Evolutionary conservation across 75 land plant species (phyloP), one percentile per base, ranked within the genome.

Genomic region (Ceratopteris richardii): DNA sequence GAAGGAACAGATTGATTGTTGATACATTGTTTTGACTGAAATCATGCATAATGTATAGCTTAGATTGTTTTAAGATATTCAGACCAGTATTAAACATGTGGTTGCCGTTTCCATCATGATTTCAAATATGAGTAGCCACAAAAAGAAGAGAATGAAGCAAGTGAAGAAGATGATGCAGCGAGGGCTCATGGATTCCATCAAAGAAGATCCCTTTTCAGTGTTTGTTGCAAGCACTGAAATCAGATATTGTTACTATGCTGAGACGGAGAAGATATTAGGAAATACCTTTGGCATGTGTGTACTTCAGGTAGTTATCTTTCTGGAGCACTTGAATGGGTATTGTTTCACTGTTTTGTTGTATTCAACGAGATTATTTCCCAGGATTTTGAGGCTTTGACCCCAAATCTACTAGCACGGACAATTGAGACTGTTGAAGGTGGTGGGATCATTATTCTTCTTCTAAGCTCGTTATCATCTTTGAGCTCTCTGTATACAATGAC

Each of bases 401-500:
- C 99, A 26, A 95, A 95, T 74, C 78, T 95, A 17, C 70, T 95
- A 10, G 99, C 99, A 51, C 89, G 99, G 57, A 84, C 99, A 17
- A 90, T 95, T 54, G 99, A 95, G 70, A 95, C 99, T 26, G 97
- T 95, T 58, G 92, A 90, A 61, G 99, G 97, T 61, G 99, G 99
- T 62, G 99, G 99, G 1, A 56, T 95, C 46, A 68, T 87, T 36
- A 55, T 95, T 17, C 74, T 95, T 71, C 70, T 95, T 28, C 80
- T 95, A 12, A 86, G 79, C 30, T 90, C 97, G 29, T 68, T 95
- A 14, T 63, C 88, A 44, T 90, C 99, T 12, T 80, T 95, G 26
- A 95, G 86, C 29, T 89, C 81, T 61, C 79, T 95, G 42, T 90
- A 82, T 65, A 95, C 99, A 27, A 90, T 95, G 97, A 79, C 80